Evolutionary conservation across 768 basidiomycete genomes (phyloP).

Genomic region (Lactarius tabidus): DNA sequence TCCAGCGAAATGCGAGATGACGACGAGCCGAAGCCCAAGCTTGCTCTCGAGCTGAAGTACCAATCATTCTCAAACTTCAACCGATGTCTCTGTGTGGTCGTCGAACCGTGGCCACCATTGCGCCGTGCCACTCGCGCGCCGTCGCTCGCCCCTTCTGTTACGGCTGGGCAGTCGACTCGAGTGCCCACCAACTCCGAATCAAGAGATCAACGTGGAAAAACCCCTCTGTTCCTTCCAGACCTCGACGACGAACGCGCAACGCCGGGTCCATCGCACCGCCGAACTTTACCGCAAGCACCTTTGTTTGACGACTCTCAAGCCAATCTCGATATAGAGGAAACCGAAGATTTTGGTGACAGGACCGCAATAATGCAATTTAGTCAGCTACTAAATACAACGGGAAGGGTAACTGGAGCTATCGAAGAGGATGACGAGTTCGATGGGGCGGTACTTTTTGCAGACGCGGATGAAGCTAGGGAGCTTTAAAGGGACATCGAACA

Average conservation of each 20-base stretch:
- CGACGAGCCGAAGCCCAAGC: constrained; percentile 68
- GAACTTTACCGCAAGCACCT: constrained; percentile 40
- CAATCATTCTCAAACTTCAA: constrained; percentile 68
- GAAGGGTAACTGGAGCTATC: constrained; percentile 53
- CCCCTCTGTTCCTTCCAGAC: constrained; percentile 76
- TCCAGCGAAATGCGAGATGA: constrained; percentile 52
- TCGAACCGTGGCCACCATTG: constrained; percentile 73
- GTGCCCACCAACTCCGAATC: constrained; percentile 34
- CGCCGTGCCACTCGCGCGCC: constrained; percentile 35
- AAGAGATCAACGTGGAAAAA: constrained; percentile 41
- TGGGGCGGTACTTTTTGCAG: constrained; percentile 68
- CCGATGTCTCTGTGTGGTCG: constrained; percentile 73
- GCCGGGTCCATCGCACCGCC: constrained; percentile 34
- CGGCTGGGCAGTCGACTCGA: constrained; percentile 34
- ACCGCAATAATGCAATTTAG: constrained; percentile 72
- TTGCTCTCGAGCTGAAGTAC: constrained; percentile 59
- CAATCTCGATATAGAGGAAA: constrained; percentile 29
- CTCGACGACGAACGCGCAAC: constrained; percentile 42
- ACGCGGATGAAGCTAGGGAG: constrained; percentile 74
- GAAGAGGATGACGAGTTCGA: constrained; percentile 78
- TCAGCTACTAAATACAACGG: constrained; percentile 58
- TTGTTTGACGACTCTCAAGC: constrained; percentile 36
- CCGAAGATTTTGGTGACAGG: constrained; percentile 36
- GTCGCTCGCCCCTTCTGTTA: constrained; percentile 33
- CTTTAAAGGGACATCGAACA: constrained; percentile 33